phyloP scores from a whole-genome alignment of 2,329 filamentous ascomycete genomes.

The Pyrenophora graminea region DNA sequence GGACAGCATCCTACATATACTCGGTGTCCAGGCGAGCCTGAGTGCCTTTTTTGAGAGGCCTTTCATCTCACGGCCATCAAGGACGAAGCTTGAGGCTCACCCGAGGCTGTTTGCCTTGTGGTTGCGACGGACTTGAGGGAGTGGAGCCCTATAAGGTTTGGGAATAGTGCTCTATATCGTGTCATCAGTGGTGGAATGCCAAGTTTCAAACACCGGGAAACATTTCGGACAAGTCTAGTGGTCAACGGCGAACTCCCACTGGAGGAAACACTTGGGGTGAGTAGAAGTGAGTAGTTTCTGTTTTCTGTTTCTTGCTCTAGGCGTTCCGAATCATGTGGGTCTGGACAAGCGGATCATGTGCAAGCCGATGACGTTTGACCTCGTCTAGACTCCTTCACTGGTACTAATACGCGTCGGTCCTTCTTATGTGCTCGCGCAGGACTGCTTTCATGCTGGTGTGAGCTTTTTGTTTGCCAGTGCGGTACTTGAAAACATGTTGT shows the following conservation, averaged over 20 bases:
- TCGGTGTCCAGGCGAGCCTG: neutral
- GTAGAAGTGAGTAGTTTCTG: neutral
- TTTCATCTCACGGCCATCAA: neutral
- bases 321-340: conserved; percentile 1
- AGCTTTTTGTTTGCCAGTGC: neutral
- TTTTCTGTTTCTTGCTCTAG: neutral
- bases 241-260: neutral
- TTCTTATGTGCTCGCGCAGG: neutral
- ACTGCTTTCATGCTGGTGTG: neutral
- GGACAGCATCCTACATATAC: conserved; percentile 3
- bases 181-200: conserved; percentile 18
- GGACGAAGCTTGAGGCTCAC: conserved; percentile 3
- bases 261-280: neutral
- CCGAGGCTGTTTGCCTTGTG: conserved; percentile 1
- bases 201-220: conserved; percentile 15
- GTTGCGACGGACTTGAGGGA: conserved; percentile 1
- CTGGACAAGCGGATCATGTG: neutral
- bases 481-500: neutral
- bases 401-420: neutral
- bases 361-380: neutral
- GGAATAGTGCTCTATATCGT: conserved; percentile 7
- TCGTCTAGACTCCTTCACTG: neutral
- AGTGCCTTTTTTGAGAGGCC: neutral
- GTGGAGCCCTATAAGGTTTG: neutral
- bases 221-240: neutral